phyloP scores from a whole-genome alignment of 2,329 filamentous ascomycete species.

The Sarocladiaceae sp. region DNA sequence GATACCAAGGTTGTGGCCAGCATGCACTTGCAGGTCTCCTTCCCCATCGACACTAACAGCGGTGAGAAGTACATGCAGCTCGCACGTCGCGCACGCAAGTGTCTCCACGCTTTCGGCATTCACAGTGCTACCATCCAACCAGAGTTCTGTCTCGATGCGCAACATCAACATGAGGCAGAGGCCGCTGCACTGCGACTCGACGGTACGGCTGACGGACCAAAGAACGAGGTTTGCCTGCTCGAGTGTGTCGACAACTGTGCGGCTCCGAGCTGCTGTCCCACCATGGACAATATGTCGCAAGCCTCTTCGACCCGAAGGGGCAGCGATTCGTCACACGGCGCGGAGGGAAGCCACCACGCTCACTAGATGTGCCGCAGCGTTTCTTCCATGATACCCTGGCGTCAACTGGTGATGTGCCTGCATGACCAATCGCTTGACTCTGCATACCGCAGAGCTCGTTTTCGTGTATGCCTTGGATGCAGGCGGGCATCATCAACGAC shows the following conservation, averaged over 20 bases:
- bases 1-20: conserved; percentile 93
- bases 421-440: neutral
- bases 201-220: conserved; percentile 23
- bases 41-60: conserved; percentile 79
- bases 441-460: too few relatives aligned
- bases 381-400: neutral
- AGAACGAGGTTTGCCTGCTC: conserved; percentile 41
- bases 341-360: neutral
- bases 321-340: conserved; percentile 22
- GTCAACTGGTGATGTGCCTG: neutral
- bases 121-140: conserved; percentile 97
- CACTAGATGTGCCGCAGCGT: conserved; percentile 3
- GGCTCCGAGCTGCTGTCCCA: conserved; percentile 26
- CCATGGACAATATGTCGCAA: conserved; percentile 26
- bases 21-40: conserved; percentile 87
- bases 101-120: conserved; percentile 92
- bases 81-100: conserved; percentile 75
- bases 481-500: too few relatives aligned
- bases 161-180: conserved; percentile 35
- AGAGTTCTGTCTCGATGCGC: conserved; percentile 65
- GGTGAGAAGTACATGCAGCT: conserved; percentile 85
- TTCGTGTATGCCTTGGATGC: too few relatives aligned
- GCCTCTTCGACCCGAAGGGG: conserved; percentile 30
- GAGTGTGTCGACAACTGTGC: conserved; percentile 38
- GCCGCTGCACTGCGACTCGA: conserved; percentile 30